A percentile compares a stretch with the other conserved stretches of the same genome.
phyloP scores from a whole-genome alignment of 805 yeast genomes.

The Saccharomycopsis capsularis region DNA sequence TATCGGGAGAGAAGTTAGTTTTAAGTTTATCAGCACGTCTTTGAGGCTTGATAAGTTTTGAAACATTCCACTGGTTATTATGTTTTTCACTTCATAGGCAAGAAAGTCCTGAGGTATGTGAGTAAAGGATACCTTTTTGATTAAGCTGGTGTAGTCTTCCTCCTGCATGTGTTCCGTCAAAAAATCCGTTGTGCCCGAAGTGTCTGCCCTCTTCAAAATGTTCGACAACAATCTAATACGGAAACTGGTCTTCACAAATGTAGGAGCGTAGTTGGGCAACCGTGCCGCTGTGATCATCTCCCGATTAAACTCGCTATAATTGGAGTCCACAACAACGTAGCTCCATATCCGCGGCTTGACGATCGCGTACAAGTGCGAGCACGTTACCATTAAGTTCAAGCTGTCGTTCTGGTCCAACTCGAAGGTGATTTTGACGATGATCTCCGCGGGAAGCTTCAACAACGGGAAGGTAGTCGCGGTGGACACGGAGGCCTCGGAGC shows the following conservation, averaged over 20 bases:
- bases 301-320: slow-evolving; percentile 12
- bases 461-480: not conserved
- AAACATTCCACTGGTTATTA: not conserved
- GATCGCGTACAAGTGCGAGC: not conserved
- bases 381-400: slow-evolving; percentile 7
- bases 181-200: too few relatives aligned
- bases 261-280: not conserved
- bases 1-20: slow-evolving; percentile 6
- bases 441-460: slow-evolving; percentile 12
- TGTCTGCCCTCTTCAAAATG: not conserved
- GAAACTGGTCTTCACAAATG: slow-evolving; percentile 15
- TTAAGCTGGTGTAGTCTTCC: too few relatives aligned
- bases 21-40: not conserved
- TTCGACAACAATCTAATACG: slow-evolving; percentile 4
- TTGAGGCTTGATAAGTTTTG: not conserved
- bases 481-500: not conserved
- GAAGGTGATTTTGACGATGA: not conserved
- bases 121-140: not conserved
- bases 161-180: too few relatives aligned
- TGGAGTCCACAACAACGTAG: slow-evolving; percentile 6
- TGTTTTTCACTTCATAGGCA: slow-evolving; percentile 6
- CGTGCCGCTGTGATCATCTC: not conserved
- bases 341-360: slow-evolving; percentile 11
- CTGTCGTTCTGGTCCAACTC: slow-evolving; percentile 12
- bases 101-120: slow-evolving; percentile 13